Percentiles rank a stretch among this genome's conserved stretches.
phyloP scores from a whole-genome alignment of 768 basidiomycete species.

The Mycena vitilis region DNA sequence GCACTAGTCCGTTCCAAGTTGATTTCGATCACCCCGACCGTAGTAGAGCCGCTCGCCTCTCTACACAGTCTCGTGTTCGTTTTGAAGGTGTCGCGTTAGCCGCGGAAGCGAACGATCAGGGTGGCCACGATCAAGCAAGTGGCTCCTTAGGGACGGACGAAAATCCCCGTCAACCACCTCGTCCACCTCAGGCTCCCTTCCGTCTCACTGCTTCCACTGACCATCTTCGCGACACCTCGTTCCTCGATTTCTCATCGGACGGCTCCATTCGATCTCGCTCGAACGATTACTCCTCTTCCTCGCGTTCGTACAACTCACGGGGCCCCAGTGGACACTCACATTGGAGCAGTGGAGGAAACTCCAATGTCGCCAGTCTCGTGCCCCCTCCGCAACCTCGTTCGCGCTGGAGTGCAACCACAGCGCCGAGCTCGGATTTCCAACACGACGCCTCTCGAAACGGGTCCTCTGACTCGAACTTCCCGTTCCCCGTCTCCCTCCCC shows the following conservation, averaged over 20 bases:
- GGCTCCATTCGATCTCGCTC: slow-evolving; percentile 44
- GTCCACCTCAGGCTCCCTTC: slow-evolving; percentile 31
- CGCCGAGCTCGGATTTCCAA: slow-evolving; percentile 39
- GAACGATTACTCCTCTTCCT: slow-evolving; percentile 36
- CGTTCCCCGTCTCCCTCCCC: slow-evolving; percentile 60
- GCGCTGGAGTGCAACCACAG: slow-evolving; percentile 58
- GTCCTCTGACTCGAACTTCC: slow-evolving; percentile 50
- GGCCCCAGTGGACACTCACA: slow-evolving; percentile 16
- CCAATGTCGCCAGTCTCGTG: slow-evolving; percentile 34
- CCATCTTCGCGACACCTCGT: slow-evolving; percentile 44
- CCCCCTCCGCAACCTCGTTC: slow-evolving; percentile 43
- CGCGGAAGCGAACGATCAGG: neutral
- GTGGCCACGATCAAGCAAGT: slow-evolving; percentile 13
- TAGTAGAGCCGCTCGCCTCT: slow-evolving; percentile 36
- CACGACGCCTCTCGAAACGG: slow-evolving; percentile 37
- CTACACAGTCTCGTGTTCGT: slow-evolving; percentile 44
- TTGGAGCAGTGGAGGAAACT: slow-evolving; percentile 31
- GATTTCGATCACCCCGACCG: slow-evolving; percentile 46
- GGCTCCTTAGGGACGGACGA: neutral
- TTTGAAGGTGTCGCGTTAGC: slow-evolving; percentile 29
- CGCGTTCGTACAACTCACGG: slow-evolving; percentile 30
- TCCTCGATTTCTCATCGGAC: slow-evolving; percentile 54
- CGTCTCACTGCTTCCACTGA: slow-evolving; percentile 42
- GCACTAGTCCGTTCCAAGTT: slow-evolving; percentile 60
- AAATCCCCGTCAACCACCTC: slow-evolving; percentile 13